These are phyloP conservation scores for Brassica juncea DNA, from an alignment of 345 rosid species.

Conservation along the genomic window DNA sequence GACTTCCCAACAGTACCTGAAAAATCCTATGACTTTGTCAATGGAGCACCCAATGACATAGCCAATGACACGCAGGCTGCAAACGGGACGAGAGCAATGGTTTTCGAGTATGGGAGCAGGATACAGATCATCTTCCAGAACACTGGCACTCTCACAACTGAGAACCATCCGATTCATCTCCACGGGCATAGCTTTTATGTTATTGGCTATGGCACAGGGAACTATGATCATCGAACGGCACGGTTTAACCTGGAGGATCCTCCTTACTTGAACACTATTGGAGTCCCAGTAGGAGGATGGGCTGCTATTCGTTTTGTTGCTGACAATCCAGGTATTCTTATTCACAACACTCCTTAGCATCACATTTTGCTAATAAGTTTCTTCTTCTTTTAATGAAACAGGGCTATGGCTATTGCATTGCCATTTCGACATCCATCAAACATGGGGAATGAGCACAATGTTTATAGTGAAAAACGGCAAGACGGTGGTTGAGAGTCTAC, in stretches of 20 bases:
- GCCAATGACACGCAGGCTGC: conserved; percentile 64
- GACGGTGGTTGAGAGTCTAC: conserved; percentile 59
- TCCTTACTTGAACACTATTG: conserved; percentile 81
- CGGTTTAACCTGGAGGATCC: conserved; percentile 71
- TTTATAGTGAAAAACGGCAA: conserved; percentile 72
- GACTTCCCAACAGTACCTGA: conserved; percentile 74
- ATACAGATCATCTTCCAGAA: conserved; percentile 78
- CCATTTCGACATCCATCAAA: conserved; percentile 71
- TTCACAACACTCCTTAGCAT: conserved; percentile 14
- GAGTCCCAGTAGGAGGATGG: conserved; percentile 94
- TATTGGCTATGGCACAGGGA: conserved; percentile 68
- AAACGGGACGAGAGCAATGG: conserved; percentile 68
- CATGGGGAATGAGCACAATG: conserved; percentile 81
- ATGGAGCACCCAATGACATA: conserved; percentile 74
- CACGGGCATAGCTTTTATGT: conserved; percentile 89
- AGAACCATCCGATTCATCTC: conserved; percentile 90
- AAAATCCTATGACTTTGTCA: conserved; percentile 68
- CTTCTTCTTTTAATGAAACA: conserved; percentile 23
- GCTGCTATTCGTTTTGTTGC: conserved; percentile 79
- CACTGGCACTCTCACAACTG: conserved; percentile 69
- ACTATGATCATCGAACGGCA: conserved; percentile 57
- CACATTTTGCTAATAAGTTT: conserved; percentile 28
- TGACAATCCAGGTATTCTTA: conserved; percentile 70
- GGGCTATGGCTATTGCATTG: conserved; percentile 95
- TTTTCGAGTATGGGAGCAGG: conserved; percentile 64